Conservation (phyloP, 2,329 filamentous ascomycete species). For the Aquanectria penicillioides region DNA sequence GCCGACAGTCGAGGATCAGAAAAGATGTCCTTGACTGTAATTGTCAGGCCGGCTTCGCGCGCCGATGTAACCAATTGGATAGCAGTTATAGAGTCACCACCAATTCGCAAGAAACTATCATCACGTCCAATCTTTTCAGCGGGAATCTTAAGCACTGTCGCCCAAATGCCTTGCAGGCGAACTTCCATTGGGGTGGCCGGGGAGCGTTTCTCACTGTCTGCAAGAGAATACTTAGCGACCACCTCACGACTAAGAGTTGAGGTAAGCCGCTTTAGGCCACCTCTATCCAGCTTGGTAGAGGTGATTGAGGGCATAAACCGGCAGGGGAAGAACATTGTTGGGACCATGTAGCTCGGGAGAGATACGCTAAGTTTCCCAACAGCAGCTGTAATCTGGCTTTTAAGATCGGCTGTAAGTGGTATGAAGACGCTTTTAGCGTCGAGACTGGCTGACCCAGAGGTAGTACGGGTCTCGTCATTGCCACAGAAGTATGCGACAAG, state of each 20-base stretch:
- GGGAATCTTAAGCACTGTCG: constrained; percentile 31
- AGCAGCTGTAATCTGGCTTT: neutral
- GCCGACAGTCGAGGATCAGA: constrained; percentile 6
- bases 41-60: neutral
- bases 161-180: constrained; percentile 44
- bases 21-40: constrained; percentile 24
- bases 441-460: neutral
- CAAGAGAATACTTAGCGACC: neutral
- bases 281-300: constrained; percentile 30
- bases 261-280: constrained; percentile 11
- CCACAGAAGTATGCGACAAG: too few species aligned
- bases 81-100: constrained; percentile 26
- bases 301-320: constrained; percentile 17
- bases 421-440: neutral
- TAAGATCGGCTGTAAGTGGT: neutral
- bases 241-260: constrained; percentile 22
- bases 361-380: neutral
- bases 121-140: constrained; percentile 37
- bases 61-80: constrained; percentile 37
- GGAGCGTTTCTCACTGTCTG: neutral
- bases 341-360: constrained; percentile 31
- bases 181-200: neutral
- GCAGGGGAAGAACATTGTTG: constrained; percentile 25
- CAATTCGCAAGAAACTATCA: constrained; percentile 21
- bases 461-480: neutral